A percentile compares a stretch with the other conserved stretches of the same genome.
phyloP scores from a whole-genome alignment of 2,329 filamentous ascomycete species.

The Geosmithia putterillii region DNA sequence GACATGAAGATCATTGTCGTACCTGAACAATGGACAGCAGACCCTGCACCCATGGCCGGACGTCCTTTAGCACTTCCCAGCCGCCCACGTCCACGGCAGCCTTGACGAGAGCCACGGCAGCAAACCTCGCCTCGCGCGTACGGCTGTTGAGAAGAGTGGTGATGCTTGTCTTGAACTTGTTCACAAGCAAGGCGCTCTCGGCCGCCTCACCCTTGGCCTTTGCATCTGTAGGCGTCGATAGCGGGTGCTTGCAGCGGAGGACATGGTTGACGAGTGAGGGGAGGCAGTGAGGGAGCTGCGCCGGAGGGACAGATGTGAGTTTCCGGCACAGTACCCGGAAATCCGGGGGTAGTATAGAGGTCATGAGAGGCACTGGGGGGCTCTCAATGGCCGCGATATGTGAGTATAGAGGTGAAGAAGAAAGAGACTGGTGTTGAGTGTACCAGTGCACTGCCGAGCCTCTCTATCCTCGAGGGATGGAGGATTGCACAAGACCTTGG shows the following conservation, averaged over 20 bases:
- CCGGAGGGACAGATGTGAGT: conserved; percentile 57
- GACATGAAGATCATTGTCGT: too few species aligned
- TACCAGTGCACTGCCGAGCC: too few species aligned
- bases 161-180: conserved; percentile 71
- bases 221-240: conserved; percentile 51
- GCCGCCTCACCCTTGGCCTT: conserved; percentile 48
- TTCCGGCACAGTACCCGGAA: conserved; percentile 55
- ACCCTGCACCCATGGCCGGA: conserved; percentile 65
- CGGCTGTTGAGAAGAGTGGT: conserved; percentile 69
- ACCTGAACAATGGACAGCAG: conserved; percentile 64
- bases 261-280: conserved; percentile 54
- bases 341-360: conserved; percentile 35
- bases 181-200: conserved; percentile 58
- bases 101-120: conserved; percentile 69
- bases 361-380: conserved; percentile 10
- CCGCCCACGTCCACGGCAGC: conserved; percentile 71
- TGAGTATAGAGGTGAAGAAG: too few species aligned
- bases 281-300: conserved; percentile 61
- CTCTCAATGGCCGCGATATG: too few species aligned
- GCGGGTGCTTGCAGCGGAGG: conserved; percentile 41
- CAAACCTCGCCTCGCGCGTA: conserved; percentile 61
- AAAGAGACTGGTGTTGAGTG: too few species aligned
- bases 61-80: conserved; percentile 65
- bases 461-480: too few species aligned
- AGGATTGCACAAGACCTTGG: too few species aligned